phyloP scores from a whole-genome alignment of 75 land plant species.

The Isoetes taiwanensis region DNA sequence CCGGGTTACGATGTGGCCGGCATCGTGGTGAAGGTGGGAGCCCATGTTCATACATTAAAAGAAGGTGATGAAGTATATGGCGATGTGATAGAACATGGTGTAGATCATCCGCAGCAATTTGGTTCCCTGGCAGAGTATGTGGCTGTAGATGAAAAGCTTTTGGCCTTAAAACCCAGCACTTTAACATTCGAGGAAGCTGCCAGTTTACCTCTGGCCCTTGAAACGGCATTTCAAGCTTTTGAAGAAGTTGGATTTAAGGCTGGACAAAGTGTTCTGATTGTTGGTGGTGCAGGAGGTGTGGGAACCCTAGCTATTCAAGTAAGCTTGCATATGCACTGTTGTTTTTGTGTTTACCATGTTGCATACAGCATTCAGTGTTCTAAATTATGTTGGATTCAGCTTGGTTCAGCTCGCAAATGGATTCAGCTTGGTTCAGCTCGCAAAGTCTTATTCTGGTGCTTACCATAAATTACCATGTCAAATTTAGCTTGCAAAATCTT shows the following conservation, averaged over 20 bases:
- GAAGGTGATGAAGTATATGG: slow-evolving; percentile 93
- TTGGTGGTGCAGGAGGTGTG: slow-evolving; percentile 92
- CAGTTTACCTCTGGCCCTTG: slow-evolving; percentile 70
- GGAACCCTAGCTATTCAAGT: slow-evolving; percentile 69
- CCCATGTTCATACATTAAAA: slow-evolving; percentile 45
- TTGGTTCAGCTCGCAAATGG: too few species aligned
- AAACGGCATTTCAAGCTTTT: slow-evolving; percentile 67
- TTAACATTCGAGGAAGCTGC: slow-evolving; percentile 75
- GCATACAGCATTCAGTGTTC: too few species aligned
- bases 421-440: too few species aligned
- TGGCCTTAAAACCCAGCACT: slow-evolving; percentile 70
- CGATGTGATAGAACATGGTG: slow-evolving; percentile 53
- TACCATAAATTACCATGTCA: too few species aligned
- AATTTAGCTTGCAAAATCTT: too few species aligned
- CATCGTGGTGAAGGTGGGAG: slow-evolving; percentile 74
- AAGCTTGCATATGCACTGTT: too few species aligned
- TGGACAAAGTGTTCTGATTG: slow-evolving; percentile 67
- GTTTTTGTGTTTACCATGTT: too few species aligned
- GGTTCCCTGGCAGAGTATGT: slow-evolving; percentile 77
- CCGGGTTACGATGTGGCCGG: slow-evolving; percentile 89
- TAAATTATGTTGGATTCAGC: too few species aligned
- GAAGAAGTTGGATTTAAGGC: slow-evolving; percentile 50
- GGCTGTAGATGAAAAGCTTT: slow-evolving; percentile 67
- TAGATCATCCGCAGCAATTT: slow-evolving; percentile 57
- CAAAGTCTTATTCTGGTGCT: too few species aligned